Conservation (phyloP, 345 rosid genomes). For the Theobroma cacao region DNA sequence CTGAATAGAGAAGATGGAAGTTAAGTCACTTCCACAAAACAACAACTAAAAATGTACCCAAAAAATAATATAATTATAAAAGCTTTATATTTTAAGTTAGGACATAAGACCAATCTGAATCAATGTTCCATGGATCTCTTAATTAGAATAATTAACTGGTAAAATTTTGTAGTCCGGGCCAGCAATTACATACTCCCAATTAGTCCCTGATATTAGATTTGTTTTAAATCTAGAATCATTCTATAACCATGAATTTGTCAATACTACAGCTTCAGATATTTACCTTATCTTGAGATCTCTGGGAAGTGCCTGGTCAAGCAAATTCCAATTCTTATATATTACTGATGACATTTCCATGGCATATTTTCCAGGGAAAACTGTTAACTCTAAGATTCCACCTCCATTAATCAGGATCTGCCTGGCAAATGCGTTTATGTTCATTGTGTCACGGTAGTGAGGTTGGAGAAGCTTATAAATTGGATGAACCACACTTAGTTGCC, state of each 20-base stretch:
- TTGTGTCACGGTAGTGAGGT: slow-evolving; percentile 87
- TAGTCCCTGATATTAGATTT: background rate
- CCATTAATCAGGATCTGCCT: slow-evolving; percentile 68
- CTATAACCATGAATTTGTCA: background rate
- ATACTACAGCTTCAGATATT: background rate
- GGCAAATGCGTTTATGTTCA: slow-evolving; percentile 77
- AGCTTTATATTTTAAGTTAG: no score
- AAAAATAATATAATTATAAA: background rate
- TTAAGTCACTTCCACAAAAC: background rate
- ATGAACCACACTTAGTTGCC: slow-evolving; percentile 78
- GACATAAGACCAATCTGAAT: no score
- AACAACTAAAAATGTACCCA: background rate
- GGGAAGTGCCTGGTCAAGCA: slow-evolving; percentile 75
- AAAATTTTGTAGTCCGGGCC: no score
- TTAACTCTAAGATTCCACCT: slow-evolving; percentile 63
- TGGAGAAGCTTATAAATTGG: slow-evolving; percentile 74
- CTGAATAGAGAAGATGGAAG: slow-evolving; percentile 28
- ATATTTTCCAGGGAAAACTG: slow-evolving; percentile 63
- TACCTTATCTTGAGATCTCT: slow-evolving; percentile 79
- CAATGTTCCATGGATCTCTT: no score
- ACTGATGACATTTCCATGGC: slow-evolving; percentile 72
- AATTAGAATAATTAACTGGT: no score
- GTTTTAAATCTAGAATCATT: no score
- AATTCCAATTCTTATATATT: slow-evolving; percentile 56
- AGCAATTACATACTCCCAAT: no score